Base-by-base conservation (phyloP, 2,329 filamentous ascomycete species). In the Aspergillus pseudotamarii region DNA sequence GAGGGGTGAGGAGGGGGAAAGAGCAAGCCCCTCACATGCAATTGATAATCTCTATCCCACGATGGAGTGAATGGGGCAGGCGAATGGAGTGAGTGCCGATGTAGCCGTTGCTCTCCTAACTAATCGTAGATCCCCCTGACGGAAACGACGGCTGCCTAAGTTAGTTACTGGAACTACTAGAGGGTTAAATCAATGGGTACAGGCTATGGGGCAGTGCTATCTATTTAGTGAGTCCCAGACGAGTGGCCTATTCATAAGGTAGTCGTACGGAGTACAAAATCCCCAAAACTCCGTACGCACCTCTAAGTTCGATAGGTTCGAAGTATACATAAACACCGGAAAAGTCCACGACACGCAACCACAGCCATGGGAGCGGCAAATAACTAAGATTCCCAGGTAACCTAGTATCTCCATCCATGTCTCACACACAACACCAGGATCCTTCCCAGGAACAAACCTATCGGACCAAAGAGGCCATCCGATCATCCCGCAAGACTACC, bases 71-170 rank as follows among this genome's bases (percentile, higher is more conserved):
- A 23, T 21, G 51, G 51, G 51, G 51, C 19, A 23, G 51, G 19
- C 11, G 51, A 34, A 21, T 50, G 6, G 51, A 36, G 12, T 28
- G 51, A 26, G 34, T 16, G 34, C 51, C 51, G 32, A 55, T 55
- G 16, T 55, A 55, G 23, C 32, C 32, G 32, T 55, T 55, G n/a
- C 32, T 55, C 28, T 51, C 21, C 16, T 32, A n/a, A 28, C 51
- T 55, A 55, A 55, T 55, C n/a, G 51, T 55, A 55, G 51, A 55
- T 55, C 32, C 51, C 51, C 32, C 51, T 55, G 51, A 55, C 51
- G 51, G 51, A 54, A 54, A 36, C 51, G 51, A 54, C 51, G 51
- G 51, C 51, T 36, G 30, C 51, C 51, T 36, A 36, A 14, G 51
- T 36, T 54, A 55, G 12, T 38, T 12, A 32, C 16, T 28, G 14